phyloP scores from a whole-genome alignment of 179 eudicot genomes.

The Amaranthus tricolor region DNA sequence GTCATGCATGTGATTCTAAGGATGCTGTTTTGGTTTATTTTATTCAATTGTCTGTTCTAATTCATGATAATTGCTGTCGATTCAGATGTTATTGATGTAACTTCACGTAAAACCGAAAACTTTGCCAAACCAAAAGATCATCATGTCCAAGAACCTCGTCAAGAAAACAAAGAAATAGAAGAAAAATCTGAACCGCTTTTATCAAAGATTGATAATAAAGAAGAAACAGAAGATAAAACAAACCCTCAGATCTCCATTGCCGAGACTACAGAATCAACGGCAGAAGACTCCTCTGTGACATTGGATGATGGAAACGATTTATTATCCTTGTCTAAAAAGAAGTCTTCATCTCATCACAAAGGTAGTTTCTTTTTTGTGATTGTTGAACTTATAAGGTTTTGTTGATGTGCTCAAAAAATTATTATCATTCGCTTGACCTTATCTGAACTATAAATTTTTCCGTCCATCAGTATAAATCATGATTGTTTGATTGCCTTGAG shows the following conservation, averaged over 20 bases:
- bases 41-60: slow-evolving; percentile 15
- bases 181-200: slow-evolving; percentile 9
- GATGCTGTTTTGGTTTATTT: neutral
- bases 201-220: slow-evolving; percentile 13
- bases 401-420: neutral
- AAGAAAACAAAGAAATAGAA: slow-evolving; percentile 22
- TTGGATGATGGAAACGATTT: slow-evolving; percentile 23
- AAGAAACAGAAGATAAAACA: slow-evolving; percentile 25
- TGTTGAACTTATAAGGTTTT: neutral
- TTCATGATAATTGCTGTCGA: slow-evolving; percentile 15
- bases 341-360: slow-evolving; percentile 21
- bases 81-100: slow-evolving; percentile 30
- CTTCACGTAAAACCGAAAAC: slow-evolving; percentile 25
- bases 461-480: neutral
- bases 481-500: neutral
- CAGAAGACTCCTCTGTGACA: slow-evolving; percentile 19
- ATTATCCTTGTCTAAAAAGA: slow-evolving; percentile 14
- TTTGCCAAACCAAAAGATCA: slow-evolving; percentile 24
- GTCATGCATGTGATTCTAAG: neutral
- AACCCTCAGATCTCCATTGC: slow-evolving; percentile 10
- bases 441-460: neutral
- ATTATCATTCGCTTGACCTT: neutral
- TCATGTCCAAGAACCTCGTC: slow-evolving; percentile 20
- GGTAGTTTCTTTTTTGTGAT: slow-evolving; percentile 21
- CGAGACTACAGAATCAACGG: slow-evolving; percentile 18